Evolutionary conservation across 768 basidiomycete genomes (phyloP).

Genomic region (Termitomyces sp.): DNA sequence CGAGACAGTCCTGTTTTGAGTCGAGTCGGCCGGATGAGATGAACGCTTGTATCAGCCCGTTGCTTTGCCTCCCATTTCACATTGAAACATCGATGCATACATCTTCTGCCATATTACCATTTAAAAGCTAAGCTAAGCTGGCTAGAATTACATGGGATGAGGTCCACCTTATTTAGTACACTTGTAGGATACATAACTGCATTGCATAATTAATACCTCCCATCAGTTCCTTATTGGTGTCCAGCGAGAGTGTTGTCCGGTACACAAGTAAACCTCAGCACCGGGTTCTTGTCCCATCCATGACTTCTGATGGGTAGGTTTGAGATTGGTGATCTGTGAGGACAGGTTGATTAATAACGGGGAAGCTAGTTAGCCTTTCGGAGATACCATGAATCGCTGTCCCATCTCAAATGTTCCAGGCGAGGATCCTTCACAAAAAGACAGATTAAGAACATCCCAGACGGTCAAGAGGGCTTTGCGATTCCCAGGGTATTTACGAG

Average conservation of each 20-base stretch:
- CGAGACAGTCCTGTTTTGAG: background rate
- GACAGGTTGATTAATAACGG: background rate
- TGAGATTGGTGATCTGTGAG: conserved; percentile 55
- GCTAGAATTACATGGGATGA: background rate
- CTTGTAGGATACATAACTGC: conserved; percentile 1
- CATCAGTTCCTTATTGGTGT: conserved; percentile 24
- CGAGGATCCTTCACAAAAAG: conserved; percentile 42
- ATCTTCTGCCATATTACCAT: background rate
- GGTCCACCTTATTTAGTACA: conserved; percentile 3
- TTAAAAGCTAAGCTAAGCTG: background rate
- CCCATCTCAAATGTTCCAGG: conserved; percentile 52
- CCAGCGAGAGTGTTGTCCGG: conserved; percentile 63
- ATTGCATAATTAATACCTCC: conserved; percentile 1
- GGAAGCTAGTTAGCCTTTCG: conserved; percentile 1
- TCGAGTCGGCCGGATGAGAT: background rate
- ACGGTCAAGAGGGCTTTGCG: conserved; percentile 75
- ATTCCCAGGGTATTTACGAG: conserved; percentile 40
- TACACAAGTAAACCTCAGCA: conserved; percentile 67
- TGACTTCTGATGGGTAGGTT: conserved; percentile 59
- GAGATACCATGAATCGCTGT: conserved; percentile 60
- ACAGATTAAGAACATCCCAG: conserved; percentile 65
- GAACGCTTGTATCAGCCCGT: background rate
- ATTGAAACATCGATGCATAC: background rate
- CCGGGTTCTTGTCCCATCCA: conserved; percentile 63
- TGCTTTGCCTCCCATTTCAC: background rate